Percentiles rank a stretch among this genome's conserved stretches.
phyloP scores from a whole-genome alignment of 306 rosid species.

The Bauhinia variegata region DNA sequence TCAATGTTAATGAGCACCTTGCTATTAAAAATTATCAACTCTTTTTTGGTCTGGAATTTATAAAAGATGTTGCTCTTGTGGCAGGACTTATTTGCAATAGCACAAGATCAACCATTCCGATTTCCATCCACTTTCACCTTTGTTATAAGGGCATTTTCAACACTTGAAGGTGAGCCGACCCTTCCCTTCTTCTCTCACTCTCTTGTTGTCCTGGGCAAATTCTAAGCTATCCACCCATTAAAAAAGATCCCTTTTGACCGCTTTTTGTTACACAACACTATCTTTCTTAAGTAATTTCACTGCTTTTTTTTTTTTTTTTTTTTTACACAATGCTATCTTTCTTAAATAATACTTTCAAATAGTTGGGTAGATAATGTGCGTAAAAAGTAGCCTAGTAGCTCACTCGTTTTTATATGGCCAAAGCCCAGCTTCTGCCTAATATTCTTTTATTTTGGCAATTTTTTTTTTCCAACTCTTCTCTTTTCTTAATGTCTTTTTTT shows the following conservation, averaged over 20 bases:
- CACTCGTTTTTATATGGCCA: too few species aligned
- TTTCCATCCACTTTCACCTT: slow-evolving; percentile 92
- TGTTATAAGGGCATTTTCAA: slow-evolving; percentile 85
- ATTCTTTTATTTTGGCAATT: background rate
- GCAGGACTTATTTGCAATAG: slow-evolving; percentile 89
- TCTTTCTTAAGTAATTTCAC: too few species aligned
- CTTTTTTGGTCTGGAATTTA: background rate
- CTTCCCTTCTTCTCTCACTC: slow-evolving; percentile 29
- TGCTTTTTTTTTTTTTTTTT: too few species aligned
- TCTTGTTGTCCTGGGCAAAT: too few species aligned
- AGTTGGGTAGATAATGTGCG: too few species aligned
- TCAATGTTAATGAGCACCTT: slow-evolving; percentile 8
- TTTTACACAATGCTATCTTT: too few species aligned
- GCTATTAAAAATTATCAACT: background rate
- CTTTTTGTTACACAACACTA: too few species aligned
- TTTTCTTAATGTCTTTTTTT: slow-evolving; percentile 7
- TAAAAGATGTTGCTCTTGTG: slow-evolving; percentile 27
- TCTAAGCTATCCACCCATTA: too few species aligned
- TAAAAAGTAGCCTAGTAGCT: too few species aligned
- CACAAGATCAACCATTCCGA: slow-evolving; percentile 88
- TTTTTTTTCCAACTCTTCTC: slow-evolving; percentile 2
- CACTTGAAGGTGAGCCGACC: slow-evolving; percentile 74
- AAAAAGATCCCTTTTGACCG: too few species aligned
- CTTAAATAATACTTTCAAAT: too few species aligned
- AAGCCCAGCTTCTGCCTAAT: too few species aligned